Conservation (phyloP, 306 rosid genomes). For the Prunus persica region Prunus_persica_NCBIv2 NC_034014.1:20975501-20976000, state of each 20-base stretch:
- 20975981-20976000: constrained; percentile 49
- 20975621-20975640: not conserved
- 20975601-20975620: not conserved
- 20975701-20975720: not conserved
- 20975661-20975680: not conserved
- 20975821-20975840: not conserved
- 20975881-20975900: not conserved
- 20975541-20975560: constrained; percentile 53
- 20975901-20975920: not conserved
- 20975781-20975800: not conserved
- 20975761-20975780: constrained; percentile 2
- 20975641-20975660: not conserved
- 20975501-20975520: constrained; percentile 81
- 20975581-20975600: not conserved
- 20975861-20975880: not conserved
- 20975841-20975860: not conserved
- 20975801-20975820: not conserved
- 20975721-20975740: not conserved
- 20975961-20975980: constrained; percentile 44
- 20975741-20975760: constrained; percentile 4
- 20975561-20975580: not conserved
- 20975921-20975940: not conserved
- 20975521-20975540: constrained; percentile 60
- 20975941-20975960: not conserved
- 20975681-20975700: not conserved